Evolutionary conservation across 192 early-diverging fungal species (phyloP).

Genomic region (Endogone sp.): DNA sequence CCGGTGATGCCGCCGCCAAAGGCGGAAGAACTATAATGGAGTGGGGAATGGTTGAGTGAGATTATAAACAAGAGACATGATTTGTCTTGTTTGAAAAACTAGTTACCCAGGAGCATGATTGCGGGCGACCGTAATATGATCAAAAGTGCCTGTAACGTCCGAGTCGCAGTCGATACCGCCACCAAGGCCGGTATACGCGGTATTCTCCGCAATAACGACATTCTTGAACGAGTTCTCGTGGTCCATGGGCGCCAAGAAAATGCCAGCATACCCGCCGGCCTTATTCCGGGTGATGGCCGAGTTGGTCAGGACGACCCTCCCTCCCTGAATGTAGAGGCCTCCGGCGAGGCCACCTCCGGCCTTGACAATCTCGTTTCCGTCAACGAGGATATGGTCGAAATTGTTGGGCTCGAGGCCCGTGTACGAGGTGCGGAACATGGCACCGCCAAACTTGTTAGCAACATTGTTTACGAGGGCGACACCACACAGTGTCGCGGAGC

Average conservation of each 20-base stretch:
- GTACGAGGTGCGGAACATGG: background rate
- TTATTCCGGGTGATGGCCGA: background rate
- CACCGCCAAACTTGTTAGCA: slow-evolving; percentile 2
- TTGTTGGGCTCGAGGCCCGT: background rate
- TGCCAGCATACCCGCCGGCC: slow-evolving; percentile 1
- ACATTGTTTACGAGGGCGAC: background rate
- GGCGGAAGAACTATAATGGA: background rate
- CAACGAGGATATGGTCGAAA: background rate
- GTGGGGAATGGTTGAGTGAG: background rate
- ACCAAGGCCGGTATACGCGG: background rate
- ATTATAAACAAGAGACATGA: background rate
- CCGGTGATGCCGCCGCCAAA: slow-evolving; percentile 2
- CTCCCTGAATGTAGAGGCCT: slow-evolving; percentile 2
- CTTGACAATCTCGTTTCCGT: background rate
- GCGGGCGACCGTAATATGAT: background rate
- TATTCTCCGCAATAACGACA: background rate
- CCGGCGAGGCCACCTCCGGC: background rate
- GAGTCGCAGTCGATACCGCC: background rate
- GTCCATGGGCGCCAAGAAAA: background rate
- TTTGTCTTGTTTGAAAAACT: background rate
- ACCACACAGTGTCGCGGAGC: background rate
- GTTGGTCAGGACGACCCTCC: background rate
- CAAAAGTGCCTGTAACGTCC: background rate
- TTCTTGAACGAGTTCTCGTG: background rate
- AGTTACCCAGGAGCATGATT: background rate